Percentiles rank a stretch among this genome's conserved stretches.
Evolutionary conservation across 148 eudicot species (phyloP).

Genomic region (Silene uniflora): DNA sequence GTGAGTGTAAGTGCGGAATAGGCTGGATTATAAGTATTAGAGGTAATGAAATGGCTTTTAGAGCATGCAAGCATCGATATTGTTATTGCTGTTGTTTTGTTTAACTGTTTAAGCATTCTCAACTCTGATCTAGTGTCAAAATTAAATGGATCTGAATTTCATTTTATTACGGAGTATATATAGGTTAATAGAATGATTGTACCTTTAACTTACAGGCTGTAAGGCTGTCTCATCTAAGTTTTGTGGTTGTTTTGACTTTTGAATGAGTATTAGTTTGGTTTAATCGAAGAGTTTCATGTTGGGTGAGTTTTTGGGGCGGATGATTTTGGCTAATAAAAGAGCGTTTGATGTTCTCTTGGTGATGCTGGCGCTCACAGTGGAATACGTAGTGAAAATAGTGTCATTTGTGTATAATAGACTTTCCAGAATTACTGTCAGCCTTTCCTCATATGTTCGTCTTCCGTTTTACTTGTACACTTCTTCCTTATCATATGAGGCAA

Average conservation of each 20-base stretch:
- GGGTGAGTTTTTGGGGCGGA: neutral
- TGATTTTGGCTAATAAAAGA: neutral
- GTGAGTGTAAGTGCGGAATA: neutral
- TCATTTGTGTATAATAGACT: no score
- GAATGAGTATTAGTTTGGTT: neutral
- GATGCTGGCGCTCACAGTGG: neutral
- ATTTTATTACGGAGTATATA: no score
- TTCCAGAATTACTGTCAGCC: no score
- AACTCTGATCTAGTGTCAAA: neutral
- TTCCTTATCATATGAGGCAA: no score
- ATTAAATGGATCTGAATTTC: neutral
- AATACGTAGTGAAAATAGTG: no score
- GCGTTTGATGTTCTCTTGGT: neutral
- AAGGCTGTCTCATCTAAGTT: no score
- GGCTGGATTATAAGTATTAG: no score
- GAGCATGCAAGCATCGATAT: neutral
- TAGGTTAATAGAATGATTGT: neutral
- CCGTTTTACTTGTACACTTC: no score
- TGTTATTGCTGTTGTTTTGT: neutral
- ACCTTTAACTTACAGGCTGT: no score
- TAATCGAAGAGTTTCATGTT: neutral
- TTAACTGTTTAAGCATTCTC: neutral
- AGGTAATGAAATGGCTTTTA: no score
- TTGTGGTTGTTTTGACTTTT: no score
- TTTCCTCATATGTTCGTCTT: no score